phyloP scores from a whole-genome alignment of 169 alveolate genomes.

The Theileria luwenshuni region DNA sequence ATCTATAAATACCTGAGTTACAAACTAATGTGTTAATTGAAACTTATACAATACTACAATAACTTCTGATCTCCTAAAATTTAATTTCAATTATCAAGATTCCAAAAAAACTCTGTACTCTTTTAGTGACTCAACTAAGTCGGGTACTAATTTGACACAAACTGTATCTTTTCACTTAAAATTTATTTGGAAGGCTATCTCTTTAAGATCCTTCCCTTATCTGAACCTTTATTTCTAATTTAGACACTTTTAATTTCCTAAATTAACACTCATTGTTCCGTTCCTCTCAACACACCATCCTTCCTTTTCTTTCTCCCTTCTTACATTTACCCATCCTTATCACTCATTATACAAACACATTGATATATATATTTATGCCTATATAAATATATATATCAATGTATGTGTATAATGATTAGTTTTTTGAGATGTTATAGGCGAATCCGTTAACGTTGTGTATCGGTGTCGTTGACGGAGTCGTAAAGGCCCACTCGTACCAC shows the following conservation, averaged over 20 bases:
- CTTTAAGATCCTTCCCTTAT: no score
- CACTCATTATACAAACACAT: neutral
- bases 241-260: no score
- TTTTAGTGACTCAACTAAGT: neutral
- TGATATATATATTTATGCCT: no score
- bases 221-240: no score
- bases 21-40: neutral
- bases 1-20: neutral
- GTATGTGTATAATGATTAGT: neutral
- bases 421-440: slow-evolving; percentile 23
- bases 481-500: slow-evolving; percentile 80
- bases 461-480: slow-evolving; percentile 51
- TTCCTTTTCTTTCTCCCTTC: neutral
- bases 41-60: neutral
- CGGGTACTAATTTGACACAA: neutral
- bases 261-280: neutral
- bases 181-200: no score
- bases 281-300: neutral
- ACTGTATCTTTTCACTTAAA: neutral
- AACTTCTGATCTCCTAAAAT: slow-evolving; percentile 11
- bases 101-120: neutral
- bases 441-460: slow-evolving; percentile 59
- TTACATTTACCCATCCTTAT: no score
- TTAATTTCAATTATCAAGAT: neutral
- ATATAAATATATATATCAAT: no score